Conservation (phyloP, 2,329 filamentous ascomycete genomes). For the Geoglossum cookeanum region DNA sequence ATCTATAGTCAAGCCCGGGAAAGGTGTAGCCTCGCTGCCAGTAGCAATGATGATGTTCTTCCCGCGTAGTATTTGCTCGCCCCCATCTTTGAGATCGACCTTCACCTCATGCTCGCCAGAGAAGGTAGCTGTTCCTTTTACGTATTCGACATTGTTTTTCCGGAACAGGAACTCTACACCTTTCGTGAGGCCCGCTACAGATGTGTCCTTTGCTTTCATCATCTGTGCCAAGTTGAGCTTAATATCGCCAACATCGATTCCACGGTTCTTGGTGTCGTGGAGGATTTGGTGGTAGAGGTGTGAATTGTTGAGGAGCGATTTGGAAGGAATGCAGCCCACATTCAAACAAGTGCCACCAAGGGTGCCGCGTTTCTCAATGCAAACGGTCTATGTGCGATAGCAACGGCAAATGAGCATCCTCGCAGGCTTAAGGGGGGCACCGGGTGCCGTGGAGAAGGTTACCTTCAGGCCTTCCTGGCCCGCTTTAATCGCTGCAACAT, state of each 20-base stretch:
- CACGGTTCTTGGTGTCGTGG: constrained; percentile 91
- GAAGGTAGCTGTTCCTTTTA: constrained; percentile 83
- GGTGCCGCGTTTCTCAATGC: constrained; percentile 92
- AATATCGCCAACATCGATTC: constrained; percentile 93
- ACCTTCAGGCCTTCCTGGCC: constrained; percentile 95
- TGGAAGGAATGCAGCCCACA: constrained; percentile 97
- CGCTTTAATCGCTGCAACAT: constrained; percentile 97
- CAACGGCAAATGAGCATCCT: neutral
- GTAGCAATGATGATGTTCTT: constrained; percentile 99
- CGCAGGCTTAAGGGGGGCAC: neutral
- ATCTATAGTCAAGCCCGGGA: constrained; percentile 87
- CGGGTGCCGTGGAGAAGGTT: constrained; percentile 13
- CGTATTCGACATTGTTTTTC: constrained; percentile 97
- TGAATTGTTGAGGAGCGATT: constrained; percentile 98
- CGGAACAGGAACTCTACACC: constrained; percentile 96
- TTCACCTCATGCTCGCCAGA: constrained; percentile 79
- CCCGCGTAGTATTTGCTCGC: constrained; percentile 66
- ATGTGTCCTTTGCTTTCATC: constrained; percentile 97
- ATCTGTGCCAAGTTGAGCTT: constrained; percentile 87
- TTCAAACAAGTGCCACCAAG: constrained; percentile 96
- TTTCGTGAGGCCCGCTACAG: constrained; percentile 78
- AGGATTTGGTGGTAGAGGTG: constrained; percentile 94
- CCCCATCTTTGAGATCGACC: constrained; percentile 76
- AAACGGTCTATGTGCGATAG: constrained; percentile 49
- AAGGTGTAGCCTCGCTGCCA: constrained; percentile 85